Conservation (phyloP, 805 yeast genomes). For the Monosporozyma aquatica region DNA sequence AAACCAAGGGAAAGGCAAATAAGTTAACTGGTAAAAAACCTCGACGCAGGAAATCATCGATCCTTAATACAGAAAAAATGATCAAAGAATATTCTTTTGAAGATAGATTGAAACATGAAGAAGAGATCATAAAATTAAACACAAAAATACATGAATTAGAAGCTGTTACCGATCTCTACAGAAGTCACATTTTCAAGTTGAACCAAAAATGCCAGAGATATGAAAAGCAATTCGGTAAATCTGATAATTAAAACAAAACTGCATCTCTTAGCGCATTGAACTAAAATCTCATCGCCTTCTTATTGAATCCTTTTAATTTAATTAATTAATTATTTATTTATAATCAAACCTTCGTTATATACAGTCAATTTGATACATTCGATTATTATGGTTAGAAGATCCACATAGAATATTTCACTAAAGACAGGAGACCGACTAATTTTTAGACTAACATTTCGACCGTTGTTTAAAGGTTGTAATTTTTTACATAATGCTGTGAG, state of each 20-base stretch:
- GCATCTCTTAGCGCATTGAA: no score
- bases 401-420: no score
- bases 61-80: background rate
- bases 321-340: background rate
- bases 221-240: constrained; percentile 11
- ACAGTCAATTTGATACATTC: no score
- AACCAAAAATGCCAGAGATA: constrained; percentile 36
- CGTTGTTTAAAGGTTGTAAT: no score
- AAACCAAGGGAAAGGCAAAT: background rate
- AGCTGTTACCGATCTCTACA: constrained; percentile 79
- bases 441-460: no score
- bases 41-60: background rate
- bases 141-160: constrained; percentile 84
- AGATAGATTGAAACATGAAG: constrained; percentile 19
- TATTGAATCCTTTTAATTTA: background rate
- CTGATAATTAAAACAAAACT: no score
- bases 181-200: constrained; percentile 72
- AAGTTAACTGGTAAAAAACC: background rate
- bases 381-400: no score
- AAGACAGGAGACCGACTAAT: no score
- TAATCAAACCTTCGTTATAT: no score
- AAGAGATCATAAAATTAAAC: constrained; percentile 39
- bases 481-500: background rate
- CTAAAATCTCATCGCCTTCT: background rate
- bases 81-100: constrained; percentile 2